These are phyloP conservation scores for Hygrocybe punicea DNA, from an alignment of 768 basidiomycete species.

Conservation along the genomic window DNA sequence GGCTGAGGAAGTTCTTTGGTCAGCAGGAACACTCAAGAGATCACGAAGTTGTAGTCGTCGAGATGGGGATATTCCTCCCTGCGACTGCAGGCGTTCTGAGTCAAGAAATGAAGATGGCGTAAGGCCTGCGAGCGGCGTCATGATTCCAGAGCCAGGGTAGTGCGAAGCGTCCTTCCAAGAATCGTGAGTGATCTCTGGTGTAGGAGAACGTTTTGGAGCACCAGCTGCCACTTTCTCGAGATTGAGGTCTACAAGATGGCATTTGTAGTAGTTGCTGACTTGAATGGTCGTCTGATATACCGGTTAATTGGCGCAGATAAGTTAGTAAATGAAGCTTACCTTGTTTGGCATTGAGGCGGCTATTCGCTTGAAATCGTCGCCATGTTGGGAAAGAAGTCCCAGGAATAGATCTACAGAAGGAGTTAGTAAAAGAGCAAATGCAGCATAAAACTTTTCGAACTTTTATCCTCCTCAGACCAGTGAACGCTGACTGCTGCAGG, in stretches of 20 bases:
- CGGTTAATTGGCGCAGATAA: neutral
- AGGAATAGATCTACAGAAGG: conserved; percentile 46
- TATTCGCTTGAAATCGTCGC: conserved; percentile 66
- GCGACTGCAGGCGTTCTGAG: neutral
- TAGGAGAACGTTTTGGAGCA: conserved; percentile 43
- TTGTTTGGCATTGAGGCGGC: conserved; percentile 64
- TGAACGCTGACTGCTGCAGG: conserved; percentile 33
- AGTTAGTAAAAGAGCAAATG: conserved; percentile 2
- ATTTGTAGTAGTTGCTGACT: conserved; percentile 51
- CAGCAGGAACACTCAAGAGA: neutral
- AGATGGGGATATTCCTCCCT: neutral
- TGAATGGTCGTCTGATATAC: conserved; percentile 49
- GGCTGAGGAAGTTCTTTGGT: neutral
- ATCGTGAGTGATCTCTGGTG: conserved; percentile 24
- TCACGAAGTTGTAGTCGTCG: neutral
- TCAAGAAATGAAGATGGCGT: neutral
- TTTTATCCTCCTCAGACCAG: conserved; percentile 70
- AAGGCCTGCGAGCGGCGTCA: conserved; percentile 13
- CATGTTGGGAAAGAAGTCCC: conserved; percentile 56
- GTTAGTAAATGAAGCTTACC: conserved; percentile 30
- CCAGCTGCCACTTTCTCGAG: conserved; percentile 40
- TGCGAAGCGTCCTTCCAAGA: conserved; percentile 20
- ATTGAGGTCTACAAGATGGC: conserved; percentile 40
- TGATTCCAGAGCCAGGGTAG: conserved; percentile 19
- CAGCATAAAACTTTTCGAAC: conserved; percentile 32